phyloP scores from a whole-genome alignment of 2,329 filamentous ascomycete species.

The Neocucurbitaria cava region DNA sequence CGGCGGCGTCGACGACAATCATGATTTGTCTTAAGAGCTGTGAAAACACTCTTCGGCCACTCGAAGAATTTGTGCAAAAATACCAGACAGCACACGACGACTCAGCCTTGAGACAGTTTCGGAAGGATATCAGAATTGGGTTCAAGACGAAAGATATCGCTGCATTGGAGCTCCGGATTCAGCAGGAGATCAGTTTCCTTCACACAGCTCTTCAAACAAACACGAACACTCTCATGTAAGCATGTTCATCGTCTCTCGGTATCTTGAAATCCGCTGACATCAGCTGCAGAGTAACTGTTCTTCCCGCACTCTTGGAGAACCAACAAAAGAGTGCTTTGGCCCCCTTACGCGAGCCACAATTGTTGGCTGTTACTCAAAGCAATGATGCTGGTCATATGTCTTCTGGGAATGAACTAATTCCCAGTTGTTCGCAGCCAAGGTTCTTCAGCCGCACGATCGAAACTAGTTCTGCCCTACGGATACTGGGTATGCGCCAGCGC shows the following conservation, averaged over 20 bases:
- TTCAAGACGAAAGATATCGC: slow-evolving; percentile 17
- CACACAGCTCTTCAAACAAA: slow-evolving; percentile 7
- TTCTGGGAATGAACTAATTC: no score
- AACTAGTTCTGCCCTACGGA: background rate
- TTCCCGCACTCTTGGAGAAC: background rate
- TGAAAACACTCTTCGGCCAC: slow-evolving; percentile 8
- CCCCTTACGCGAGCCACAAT: no score
- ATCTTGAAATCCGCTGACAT: background rate
- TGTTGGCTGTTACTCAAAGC: no score
- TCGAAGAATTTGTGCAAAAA: slow-evolving; percentile 1
- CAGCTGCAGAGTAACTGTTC: background rate
- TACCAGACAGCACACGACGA: background rate
- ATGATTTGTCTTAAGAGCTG: slow-evolving; percentile 15
- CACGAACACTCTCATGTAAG: slow-evolving; percentile 12
- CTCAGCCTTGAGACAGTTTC: background rate
- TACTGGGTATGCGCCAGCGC: background rate
- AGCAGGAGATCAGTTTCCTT: slow-evolving; percentile 10
- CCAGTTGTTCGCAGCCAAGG: no score
- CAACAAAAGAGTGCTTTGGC: no score
- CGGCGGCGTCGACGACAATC: slow-evolving; percentile 15
- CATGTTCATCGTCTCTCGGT: background rate
- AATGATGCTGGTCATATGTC: no score
- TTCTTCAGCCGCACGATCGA: no score
- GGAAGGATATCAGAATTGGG: slow-evolving; percentile 8
- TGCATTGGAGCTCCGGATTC: slow-evolving; percentile 10